phyloP scores from a whole-genome alignment of 2,329 filamentous ascomycete species.

The Herpotrichia juniperi region DNA sequence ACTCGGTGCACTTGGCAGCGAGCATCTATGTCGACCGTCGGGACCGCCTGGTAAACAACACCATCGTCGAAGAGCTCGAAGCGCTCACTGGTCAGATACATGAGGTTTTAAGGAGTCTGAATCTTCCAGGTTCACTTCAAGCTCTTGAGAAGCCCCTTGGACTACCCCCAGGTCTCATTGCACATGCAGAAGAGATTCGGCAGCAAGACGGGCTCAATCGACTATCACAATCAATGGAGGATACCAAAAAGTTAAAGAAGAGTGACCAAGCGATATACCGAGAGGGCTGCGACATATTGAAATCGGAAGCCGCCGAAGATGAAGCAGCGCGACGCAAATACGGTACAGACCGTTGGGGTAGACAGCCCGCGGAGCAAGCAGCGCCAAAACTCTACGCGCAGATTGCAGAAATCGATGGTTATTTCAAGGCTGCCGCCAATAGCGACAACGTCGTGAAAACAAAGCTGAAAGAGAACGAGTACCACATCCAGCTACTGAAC shows the following conservation, averaged over 20 bases:
- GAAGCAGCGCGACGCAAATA: conserved; percentile 75
- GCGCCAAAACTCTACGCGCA: conserved; percentile 75
- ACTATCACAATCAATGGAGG: conserved; percentile 79
- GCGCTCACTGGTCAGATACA: conserved; percentile 79
- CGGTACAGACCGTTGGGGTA: conserved; percentile 84
- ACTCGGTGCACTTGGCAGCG: conserved; percentile 91
- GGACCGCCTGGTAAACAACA: conserved; percentile 88
- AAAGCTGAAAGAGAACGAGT: conserved; percentile 79
- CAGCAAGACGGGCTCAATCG: conserved; percentile 86
- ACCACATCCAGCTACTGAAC: conserved; percentile 75
- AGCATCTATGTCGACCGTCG: conserved; percentile 94
- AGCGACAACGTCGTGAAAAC: conserved; percentile 74
- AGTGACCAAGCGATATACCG: conserved; percentile 79
- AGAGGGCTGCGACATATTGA: conserved; percentile 79
- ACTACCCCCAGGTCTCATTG: conserved; percentile 80
- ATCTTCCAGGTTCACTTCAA: conserved; percentile 89
- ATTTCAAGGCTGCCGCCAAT: conserved; percentile 74
- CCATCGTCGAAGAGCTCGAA: conserved; percentile 84
- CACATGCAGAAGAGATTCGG: conserved; percentile 91
- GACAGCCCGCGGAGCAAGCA: conserved; percentile 72
- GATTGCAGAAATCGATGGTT: conserved; percentile 80
- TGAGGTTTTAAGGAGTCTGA: conserved; percentile 78
- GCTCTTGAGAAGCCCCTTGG: conserved; percentile 94
- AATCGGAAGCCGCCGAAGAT: conserved; percentile 84
- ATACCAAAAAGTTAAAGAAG: conserved; percentile 87